Evolutionary conservation across 495 filamentous ascomycete genomes (phyloP).

Genomic region (Stereocaulon alpinum): DNA sequence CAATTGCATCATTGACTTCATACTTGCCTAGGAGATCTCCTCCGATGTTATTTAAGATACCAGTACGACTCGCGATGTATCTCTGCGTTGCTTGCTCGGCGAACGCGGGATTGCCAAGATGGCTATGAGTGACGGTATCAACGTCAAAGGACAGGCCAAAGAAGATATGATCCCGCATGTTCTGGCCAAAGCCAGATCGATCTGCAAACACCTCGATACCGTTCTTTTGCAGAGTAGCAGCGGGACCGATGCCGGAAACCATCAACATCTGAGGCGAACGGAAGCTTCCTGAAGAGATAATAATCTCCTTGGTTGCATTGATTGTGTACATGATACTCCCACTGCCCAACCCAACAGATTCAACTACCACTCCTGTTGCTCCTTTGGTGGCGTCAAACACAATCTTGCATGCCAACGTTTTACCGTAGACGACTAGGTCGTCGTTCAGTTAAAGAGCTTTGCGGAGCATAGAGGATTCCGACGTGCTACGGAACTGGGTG

Average conservation of each 20-base stretch:
- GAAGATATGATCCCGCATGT: constrained; percentile 27
- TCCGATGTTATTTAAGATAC: constrained; percentile 2
- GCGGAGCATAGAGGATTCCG: constrained; percentile 26
- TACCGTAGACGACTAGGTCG: constrained; percentile 17
- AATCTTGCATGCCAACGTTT: constrained; percentile 22
- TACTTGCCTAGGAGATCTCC: background rate
- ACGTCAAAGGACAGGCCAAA: constrained; percentile 1
- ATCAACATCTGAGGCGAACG: constrained; percentile 36
- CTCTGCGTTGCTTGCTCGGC: background rate
- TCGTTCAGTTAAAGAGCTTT: background rate
- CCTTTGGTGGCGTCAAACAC: constrained; percentile 20
- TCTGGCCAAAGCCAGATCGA: constrained; percentile 26
- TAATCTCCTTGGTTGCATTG: constrained; percentile 34
- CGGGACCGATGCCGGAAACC: constrained; percentile 36
- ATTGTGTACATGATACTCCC: constrained; percentile 27
- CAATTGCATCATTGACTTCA: background rate
- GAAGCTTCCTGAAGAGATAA: constrained; percentile 33
- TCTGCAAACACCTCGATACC: constrained; percentile 25
- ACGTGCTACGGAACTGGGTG: constrained; percentile 12
- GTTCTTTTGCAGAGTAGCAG: constrained; percentile 19
- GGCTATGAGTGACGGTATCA: background rate
- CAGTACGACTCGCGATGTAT: background rate
- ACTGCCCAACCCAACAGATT: constrained; percentile 25
- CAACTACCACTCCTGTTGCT: constrained; percentile 21
- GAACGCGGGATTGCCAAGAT: background rate